These are phyloP conservation scores for Holtermanniella nyarrowii DNA, from an alignment of 768 basidiomycete species.

Conservation along the genomic window DNA sequence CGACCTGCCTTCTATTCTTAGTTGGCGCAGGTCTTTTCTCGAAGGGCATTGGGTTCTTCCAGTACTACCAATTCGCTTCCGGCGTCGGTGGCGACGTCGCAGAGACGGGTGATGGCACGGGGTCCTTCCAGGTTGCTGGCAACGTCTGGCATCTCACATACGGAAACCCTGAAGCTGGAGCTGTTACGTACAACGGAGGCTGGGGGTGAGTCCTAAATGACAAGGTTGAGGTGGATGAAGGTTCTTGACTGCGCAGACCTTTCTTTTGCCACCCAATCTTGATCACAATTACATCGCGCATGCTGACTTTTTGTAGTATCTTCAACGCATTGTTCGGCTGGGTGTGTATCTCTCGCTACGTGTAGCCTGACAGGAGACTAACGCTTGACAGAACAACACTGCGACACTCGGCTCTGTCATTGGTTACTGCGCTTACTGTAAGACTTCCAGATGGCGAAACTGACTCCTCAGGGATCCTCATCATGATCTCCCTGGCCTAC, in stretches of 20 bases:
- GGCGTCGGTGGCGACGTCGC: constrained; percentile 57
- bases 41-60: constrained; percentile 61
- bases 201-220: not conserved
- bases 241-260: no score
- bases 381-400: constrained; percentile 66
- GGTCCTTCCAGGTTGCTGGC: constrained; percentile 67
- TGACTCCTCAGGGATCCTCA: constrained; percentile 83
- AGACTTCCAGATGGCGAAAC: no score
- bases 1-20: constrained; percentile 83
- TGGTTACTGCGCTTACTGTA: no score
- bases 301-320: no score
- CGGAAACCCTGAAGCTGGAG: constrained; percentile 32
- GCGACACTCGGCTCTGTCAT: constrained; percentile 71
- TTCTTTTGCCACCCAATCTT: no score
- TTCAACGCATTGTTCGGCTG: constrained; percentile 56
- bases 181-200: constrained; percentile 11
- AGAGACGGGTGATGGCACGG: constrained; percentile 57
- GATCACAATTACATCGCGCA: no score
- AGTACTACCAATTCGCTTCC: constrained; percentile 47
- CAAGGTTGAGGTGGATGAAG: constrained; percentile 1
- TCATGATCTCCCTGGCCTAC: constrained; percentile 55
- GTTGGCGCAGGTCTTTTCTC: constrained; percentile 90
- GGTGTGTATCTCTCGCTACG: constrained; percentile 22
- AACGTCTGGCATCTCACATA: constrained; percentile 56
- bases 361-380: not conserved